Evolutionary conservation across 1,139 yeast species (phyloP), one percentile per base, ranked within the genome.

Genomic region (Yamadazyma pseudoaaseri): DNA sequence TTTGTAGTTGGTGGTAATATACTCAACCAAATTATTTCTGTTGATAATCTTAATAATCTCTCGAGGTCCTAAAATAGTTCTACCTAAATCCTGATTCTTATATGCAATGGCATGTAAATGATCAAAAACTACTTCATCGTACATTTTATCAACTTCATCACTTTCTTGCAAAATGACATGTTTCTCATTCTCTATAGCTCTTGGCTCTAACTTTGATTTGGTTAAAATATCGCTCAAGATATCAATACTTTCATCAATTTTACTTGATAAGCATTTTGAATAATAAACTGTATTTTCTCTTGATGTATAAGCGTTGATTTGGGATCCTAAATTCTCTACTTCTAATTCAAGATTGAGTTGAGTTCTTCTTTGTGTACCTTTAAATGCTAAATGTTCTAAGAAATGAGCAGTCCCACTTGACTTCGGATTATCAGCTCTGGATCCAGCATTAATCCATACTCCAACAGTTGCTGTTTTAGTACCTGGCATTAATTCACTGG

Each of bases 71-170:
- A 92, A 69, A 42, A 92, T 92, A n/a, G 98, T 94, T 62, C 97
- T 81, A 16, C 98, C 99, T 45, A 92, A 72, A 34, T 96, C 95
- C 61, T 94, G 98, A 45, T 78, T 81, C 56, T 79, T 86, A 67
- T 78, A 92, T 6, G 96, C 90, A 20, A 90, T 87, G 27, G 95
- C 87, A 63, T 92, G 99, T 38, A 92, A 70, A 60, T 94, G 95
- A 62, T 92, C 99, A 60, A 94, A 94, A 10, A 94, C 96, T 29
- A 92, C 97, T 60, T 92, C 99, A 58, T 92, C 98, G 56, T 86
- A 86, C 94, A 87, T 89, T 65, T 90, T 92, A 60, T 90, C 97
- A 38, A 92, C 97, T 62, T 92, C 98, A 60, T 94, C 98, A 49
- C 94, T 80, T 62, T 92, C 99, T 56, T 97, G 85, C 43, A 92